Evolutionary conservation across 2,329 filamentous ascomycete genomes (phyloP), one percentile per base, ranked within the genome.

Genomic region (Dothideomycetidae sp.): DNA sequence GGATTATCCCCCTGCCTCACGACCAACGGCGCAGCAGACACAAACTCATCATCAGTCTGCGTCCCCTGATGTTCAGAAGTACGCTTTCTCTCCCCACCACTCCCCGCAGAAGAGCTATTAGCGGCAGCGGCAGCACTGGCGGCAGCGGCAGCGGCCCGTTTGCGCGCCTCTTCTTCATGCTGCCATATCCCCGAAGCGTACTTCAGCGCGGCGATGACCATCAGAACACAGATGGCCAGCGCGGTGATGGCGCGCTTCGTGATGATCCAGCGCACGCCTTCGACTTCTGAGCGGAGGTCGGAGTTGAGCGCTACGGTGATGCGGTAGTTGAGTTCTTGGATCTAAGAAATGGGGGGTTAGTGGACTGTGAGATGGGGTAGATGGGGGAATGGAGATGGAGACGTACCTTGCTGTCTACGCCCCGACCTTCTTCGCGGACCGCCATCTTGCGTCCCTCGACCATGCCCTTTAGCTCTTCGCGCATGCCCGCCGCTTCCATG

Each of bases 371-470:
- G 4, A 3, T n/a, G 26, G 13, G 30, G 33, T 14, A 10, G 28
- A 29, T 14, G 3, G 15, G 18, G 21, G 21, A n/a, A 26, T 7
- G 21, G 21, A 26, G 7, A 26, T 26, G 21, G 21, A 7, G 19
- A 35, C 36, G 12, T 14, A 84, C 78, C 49, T 78, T 78, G 35
- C 80, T 81, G 53, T 96, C 88, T 52, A 82, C 79, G 5, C 70
- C 69, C 53, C 85, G 78, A 59, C 94, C 85, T 56, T 94, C 82
- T 57, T 88, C 81, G 38, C 85, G 68, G 2, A 93, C 85, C 2
- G 75, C 73, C 81, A 96, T 93, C 56, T 88, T 90, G 30, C 92
- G 75, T 55, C 98, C 88, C 53, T 96, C 88, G 56, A 96, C 94
- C 70, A 94, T 80, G 40, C 84, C 88, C 55, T 86, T 84, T n/a